A percentile compares a stretch with the other conserved stretches of the same genome.
Evolutionary conservation across 2,329 filamentous ascomycete species (phyloP).

Genomic region (Claviceps sp.): DNA sequence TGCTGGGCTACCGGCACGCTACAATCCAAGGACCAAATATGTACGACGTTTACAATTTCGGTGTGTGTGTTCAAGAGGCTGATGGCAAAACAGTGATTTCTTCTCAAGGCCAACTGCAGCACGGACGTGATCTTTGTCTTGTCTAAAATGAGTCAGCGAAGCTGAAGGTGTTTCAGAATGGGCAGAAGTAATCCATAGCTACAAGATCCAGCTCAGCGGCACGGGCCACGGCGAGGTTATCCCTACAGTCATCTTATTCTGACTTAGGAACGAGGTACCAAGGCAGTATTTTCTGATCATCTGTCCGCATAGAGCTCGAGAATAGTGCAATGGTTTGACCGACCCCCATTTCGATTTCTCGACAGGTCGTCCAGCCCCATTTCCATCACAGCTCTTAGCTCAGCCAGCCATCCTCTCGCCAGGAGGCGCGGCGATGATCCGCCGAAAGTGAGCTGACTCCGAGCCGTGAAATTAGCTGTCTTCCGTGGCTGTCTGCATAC

Average conservation of each 20-base stretch:
- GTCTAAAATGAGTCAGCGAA: not conserved
- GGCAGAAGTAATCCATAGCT: not conserved
- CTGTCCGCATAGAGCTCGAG: not conserved
- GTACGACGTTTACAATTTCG: slow-evolving; percentile 18
- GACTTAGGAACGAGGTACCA: not conserved
- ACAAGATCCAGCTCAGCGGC: not conserved
- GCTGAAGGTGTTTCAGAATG: not conserved
- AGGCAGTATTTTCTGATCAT: not conserved
- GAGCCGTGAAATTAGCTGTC: not conserved
- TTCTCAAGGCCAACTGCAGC: not conserved
- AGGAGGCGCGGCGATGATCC: not conserved
- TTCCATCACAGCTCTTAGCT: not conserved
- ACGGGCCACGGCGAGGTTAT: not conserved
- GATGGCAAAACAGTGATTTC: not conserved
- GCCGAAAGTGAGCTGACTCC: not conserved
- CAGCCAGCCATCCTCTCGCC: not conserved
- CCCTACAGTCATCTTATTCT: too few relatives aligned
- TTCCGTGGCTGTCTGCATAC: too few relatives aligned
- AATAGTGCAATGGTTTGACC: not conserved
- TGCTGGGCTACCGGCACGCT: slow-evolving; percentile 22
- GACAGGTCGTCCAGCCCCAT: not conserved
- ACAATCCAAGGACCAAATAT: slow-evolving; percentile 34
- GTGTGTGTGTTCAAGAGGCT: not conserved
- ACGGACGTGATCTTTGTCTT: not conserved
- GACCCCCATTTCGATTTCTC: not conserved